phyloP scores from a whole-genome alignment of 1,284 basidiomycete species.

The Ustilago xerochloae region DNA sequence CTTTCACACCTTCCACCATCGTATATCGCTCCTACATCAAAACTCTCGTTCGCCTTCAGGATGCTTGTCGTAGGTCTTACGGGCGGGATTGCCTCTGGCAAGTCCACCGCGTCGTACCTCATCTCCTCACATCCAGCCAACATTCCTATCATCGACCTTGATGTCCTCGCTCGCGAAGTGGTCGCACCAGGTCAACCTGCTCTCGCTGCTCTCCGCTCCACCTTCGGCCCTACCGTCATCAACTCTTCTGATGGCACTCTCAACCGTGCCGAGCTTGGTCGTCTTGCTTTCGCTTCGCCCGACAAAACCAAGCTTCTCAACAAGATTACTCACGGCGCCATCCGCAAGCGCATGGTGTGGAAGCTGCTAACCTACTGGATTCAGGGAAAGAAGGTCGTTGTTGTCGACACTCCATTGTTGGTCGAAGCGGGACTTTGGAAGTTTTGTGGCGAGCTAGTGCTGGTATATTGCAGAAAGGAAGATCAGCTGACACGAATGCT shows the following conservation, averaged over 20 bases:
- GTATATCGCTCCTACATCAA: background rate
- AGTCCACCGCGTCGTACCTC: slow-evolving; percentile 84
- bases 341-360: slow-evolving; percentile 80
- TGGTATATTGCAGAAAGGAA: slow-evolving; percentile 77
- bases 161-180: slow-evolving; percentile 86
- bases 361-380: slow-evolving; percentile 80
- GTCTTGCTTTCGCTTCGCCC: slow-evolving; percentile 78
- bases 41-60: background rate
- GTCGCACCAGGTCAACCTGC: slow-evolving; percentile 85
- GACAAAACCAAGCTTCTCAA: slow-evolving; percentile 81
- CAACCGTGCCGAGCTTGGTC: slow-evolving; percentile 84
- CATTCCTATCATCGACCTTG: slow-evolving; percentile 89
- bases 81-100: slow-evolving; percentile 92
- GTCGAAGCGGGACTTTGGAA: slow-evolving; percentile 90
- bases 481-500: slow-evolving; percentile 65
- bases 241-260: slow-evolving; percentile 78
- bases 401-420: slow-evolving; percentile 92
- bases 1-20: too few relatives aligned
- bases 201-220: slow-evolving; percentile 76
- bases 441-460: slow-evolving; percentile 83
- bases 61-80: slow-evolving; percentile 85
- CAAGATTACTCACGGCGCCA: slow-evolving; percentile 87
- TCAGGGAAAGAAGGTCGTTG: slow-evolving; percentile 79
- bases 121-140: slow-evolving; percentile 73
- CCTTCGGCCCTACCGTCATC: slow-evolving; percentile 80